These are phyloP conservation scores for Amauroascus niger DNA, from an alignment of 2,329 filamentous ascomycete genomes.

Conservation along the genomic window DNA sequence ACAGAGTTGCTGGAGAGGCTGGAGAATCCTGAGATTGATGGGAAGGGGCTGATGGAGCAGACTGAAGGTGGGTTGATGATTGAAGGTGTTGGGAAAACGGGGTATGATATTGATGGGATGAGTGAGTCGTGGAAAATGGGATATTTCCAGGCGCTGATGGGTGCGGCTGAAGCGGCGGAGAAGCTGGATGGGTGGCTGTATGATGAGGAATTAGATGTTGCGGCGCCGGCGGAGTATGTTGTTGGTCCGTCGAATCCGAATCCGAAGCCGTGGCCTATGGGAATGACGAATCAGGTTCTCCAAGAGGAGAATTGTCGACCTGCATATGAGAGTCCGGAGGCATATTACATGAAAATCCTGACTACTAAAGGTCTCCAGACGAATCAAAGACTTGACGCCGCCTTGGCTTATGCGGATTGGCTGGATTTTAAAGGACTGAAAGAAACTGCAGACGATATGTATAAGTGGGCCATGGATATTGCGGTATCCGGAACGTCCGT, in stretches of 20 bases:
- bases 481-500: slow-evolving; percentile 49
- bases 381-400: slow-evolving; percentile 71
- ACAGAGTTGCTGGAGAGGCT: slow-evolving; percentile 54
- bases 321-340: slow-evolving; percentile 61
- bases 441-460: slow-evolving; percentile 60
- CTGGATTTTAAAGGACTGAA: slow-evolving; percentile 63
- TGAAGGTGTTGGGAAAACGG: slow-evolving; percentile 47
- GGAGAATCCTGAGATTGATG: slow-evolving; percentile 60
- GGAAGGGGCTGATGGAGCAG: slow-evolving; percentile 52
- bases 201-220: slow-evolving; percentile 55
- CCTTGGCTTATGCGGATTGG: slow-evolving; percentile 74
- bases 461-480: slow-evolving; percentile 65
- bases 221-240: slow-evolving; percentile 64
- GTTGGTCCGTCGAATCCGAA: slow-evolving; percentile 74
- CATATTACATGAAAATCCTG: slow-evolving; percentile 71
- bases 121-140: slow-evolving; percentile 76
- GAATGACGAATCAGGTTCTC: slow-evolving; percentile 46
- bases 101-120: slow-evolving; percentile 63
- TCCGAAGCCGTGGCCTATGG: slow-evolving; percentile 58
- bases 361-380: slow-evolving; percentile 68
- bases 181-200: slow-evolving; percentile 69
- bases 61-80: slow-evolving; percentile 45
- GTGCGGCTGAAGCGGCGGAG: slow-evolving; percentile 65
- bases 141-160: slow-evolving; percentile 75
- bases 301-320: slow-evolving; percentile 64